Evolutionary conservation across 441 rosid genomes (phyloP), one percentile per base, ranked within the genome.

Genomic region (Pelargonium myrrhifolium): DNA sequence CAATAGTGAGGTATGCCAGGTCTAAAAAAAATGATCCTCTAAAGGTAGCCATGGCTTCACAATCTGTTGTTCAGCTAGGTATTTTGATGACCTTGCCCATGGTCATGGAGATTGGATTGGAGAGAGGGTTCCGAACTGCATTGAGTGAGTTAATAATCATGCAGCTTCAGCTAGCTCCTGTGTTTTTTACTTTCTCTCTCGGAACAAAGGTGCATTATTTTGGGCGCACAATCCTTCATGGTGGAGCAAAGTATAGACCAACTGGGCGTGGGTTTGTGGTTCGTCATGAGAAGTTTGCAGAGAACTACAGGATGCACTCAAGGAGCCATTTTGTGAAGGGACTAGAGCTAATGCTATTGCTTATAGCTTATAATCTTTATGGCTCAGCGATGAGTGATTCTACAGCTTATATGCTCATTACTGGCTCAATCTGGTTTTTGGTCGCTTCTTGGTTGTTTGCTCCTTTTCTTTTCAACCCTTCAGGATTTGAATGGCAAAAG

Each of bases 191-290:
- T 49, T 93, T 93, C 80, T 89, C 98, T 20, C 94, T 93, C 1
- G 98, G 98, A 49, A 93, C 98, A 68, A 90, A 87, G 75, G 84
- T 73, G 37, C 98, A 89, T 71, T 90, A 93, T 81, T 93, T 65
- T 71, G 97, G 97, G 59, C 84, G 98, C 61, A 89, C 98, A 62
- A 76, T 90, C 77, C 83, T 93, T 70, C 98, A 90, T 64, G 98
- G 98, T 17, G 98, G 97, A 56, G 94, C 97, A 68, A 90, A 87
- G 70, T 93, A 93, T 82, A 81, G 96, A 82, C 97, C 98, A 75
- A 93, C 97, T n/a, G 97, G 97, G 3, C 94, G 98, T 80, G 96
- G 98, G 10, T 93, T 93, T 66, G 97, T 93, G 49, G 97, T 93
- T 26, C 80, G 86, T 58, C 98, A 93, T 72, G 97, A 90, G 85